Base-by-base conservation (phyloP, 1,284 basidiomycete species). In the Dichomitus squalens region DNA sequence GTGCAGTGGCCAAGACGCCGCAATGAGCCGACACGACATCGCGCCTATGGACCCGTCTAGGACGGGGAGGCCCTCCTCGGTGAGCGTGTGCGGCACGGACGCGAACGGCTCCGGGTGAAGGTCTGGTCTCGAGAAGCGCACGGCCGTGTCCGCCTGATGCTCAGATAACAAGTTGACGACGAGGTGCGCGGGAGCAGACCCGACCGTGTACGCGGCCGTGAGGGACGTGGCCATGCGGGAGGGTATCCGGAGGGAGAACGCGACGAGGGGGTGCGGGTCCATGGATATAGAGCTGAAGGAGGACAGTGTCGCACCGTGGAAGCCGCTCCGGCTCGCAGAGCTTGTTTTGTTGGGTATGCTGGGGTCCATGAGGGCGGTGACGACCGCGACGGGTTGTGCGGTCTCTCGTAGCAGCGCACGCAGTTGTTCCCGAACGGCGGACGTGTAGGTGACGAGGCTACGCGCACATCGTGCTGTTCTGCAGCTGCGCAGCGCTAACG, bases 221-320 rank as follows among this genome's bases (percentile, higher is more conserved):
- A 84, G 84, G 25, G 81, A 79, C 44, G 77, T 79, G 2, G 92
- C 92, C 83, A 96, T 90, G 7, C 92, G 82, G 0, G 93, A 95
- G 3, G 95, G 95, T n/a, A 94, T 80, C 29, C 93, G 86, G 12
- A 96, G 80, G 11, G 93, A 89, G 73, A 96, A 96, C 0, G 93
- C 84, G 62, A 97, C 84, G 57, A 96, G 82, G 0, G 95, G 93
- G 64, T 87, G 76, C 1, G 95, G 95, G 65, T 93, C 85, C 76
- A 97, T 84, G 1, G 94, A 86, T 65, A 96, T 86, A n/a, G 93
- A 94, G 25, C 92, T 87, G 71, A 96, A 93, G 0, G 94, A 96
- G 5, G 95, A 96, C 39, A 97, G 79, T 0, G 95, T 96, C 39
- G 93, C 93, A 61, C 95, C 95, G 72, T 96, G 94, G 64, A 79